phyloP scores from a whole-genome alignment of 208 protist genomes.

The Histomonas meleagridis region DNA sequence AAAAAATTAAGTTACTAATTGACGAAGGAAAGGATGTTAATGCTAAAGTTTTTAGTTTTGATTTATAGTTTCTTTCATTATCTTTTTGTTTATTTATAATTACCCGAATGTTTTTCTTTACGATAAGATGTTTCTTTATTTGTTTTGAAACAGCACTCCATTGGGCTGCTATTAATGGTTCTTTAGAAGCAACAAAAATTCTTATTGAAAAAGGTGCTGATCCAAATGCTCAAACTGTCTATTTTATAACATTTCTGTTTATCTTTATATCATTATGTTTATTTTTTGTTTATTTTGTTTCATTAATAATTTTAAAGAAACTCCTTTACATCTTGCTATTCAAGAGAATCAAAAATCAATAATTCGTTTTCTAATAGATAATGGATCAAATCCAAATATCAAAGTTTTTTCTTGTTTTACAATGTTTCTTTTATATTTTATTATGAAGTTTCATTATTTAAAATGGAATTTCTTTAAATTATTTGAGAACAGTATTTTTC shows the following conservation, averaged over 20 bases:
- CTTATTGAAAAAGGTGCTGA: not conserved
- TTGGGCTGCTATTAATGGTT: not conserved
- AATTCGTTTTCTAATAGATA: not conserved
- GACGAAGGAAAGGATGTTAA: not conserved
- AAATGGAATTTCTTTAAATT: not conserved
- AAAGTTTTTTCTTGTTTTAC: not conserved
- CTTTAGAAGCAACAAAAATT: not conserved
- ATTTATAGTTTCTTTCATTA: not conserved
- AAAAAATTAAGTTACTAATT: not conserved
- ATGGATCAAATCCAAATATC: slow-evolving; percentile 28
- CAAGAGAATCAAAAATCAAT: not conserved
- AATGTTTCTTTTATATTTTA: not conserved
- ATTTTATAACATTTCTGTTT: too few species aligned
- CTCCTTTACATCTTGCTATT: not conserved
- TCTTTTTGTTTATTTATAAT: not conserved
- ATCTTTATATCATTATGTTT: too few species aligned
- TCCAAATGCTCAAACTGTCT: too few species aligned
- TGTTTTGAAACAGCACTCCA: slow-evolving; percentile 22
- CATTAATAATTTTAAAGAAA: not conserved
- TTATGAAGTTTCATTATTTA: too few species aligned
- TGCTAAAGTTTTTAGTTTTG: not conserved
- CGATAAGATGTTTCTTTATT: not conserved
- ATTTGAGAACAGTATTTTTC: not conserved
- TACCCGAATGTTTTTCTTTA: not conserved
- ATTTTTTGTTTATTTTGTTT: too few species aligned